Percentiles rank a stretch among this genome's conserved stretches.
These are phyloP conservation scores for Friedmanniomyces simplex DNA, from an alignment of 495 filamentous ascomycete genomes.

Conservation along the genomic window DNA sequence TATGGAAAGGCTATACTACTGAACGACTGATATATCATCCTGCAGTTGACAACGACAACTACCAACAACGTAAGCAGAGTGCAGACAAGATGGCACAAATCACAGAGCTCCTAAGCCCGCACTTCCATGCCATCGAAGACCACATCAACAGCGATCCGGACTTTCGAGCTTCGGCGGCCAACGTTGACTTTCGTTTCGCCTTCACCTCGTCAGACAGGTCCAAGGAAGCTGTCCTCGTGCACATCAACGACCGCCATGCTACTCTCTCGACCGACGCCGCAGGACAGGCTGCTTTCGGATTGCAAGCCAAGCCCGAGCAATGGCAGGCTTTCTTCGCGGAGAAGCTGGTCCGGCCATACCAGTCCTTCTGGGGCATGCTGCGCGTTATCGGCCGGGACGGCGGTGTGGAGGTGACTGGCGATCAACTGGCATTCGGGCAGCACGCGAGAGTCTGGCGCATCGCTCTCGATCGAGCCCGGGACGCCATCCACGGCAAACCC, in stretches of 20 bases:
- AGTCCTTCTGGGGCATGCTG: constrained; percentile 34
- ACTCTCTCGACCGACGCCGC: constrained; percentile 16
- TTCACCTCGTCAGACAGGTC: constrained; percentile 2
- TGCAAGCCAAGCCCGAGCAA: constrained; percentile 29
- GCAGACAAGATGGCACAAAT: neutral
- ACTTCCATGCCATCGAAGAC: neutral
- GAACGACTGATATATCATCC: too few species aligned
- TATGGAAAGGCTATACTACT: too few species aligned
- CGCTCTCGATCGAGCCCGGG: constrained; percentile 29
- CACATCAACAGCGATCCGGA: constrained; percentile 5
- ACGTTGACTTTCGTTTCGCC: neutral
- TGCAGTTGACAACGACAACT: too few species aligned
- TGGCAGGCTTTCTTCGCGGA: constrained; percentile 33
- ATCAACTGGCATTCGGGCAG: constrained; percentile 26
- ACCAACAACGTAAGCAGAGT: too few species aligned
- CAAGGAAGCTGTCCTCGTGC: constrained; percentile 26
- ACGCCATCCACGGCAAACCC: constrained; percentile 26
- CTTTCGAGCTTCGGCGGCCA: constrained; percentile 2
- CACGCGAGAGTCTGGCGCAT: constrained; percentile 31
- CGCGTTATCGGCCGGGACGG: constrained; percentile 32
- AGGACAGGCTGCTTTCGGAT: constrained; percentile 19
- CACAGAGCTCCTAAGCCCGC: neutral
- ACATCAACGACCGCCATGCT: constrained; percentile 19
- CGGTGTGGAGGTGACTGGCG: constrained; percentile 28
- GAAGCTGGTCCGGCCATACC: constrained; percentile 28